Percentiles rank a stretch among this genome's conserved stretches.
These are phyloP conservation scores for Cadophora gregata DNA, from an alignment of 2,329 filamentous ascomycete genomes.

Conservation along the genomic window DNA sequence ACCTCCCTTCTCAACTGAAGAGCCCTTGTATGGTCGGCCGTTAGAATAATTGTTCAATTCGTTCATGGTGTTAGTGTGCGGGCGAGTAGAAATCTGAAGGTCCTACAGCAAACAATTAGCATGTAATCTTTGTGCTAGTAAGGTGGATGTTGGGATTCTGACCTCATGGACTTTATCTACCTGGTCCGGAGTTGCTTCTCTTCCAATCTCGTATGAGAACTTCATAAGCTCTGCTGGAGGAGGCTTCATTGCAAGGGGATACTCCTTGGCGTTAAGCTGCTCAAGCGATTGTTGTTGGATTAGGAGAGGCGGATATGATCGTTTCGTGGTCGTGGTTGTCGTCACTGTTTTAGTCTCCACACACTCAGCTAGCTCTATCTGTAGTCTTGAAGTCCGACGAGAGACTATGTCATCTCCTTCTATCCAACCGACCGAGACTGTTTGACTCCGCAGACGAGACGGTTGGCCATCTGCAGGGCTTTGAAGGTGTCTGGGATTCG, in stretches of 20 bases:
- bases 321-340: conserved; percentile 89
- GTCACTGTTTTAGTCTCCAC: conserved; percentile 78
- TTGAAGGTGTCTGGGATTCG: conserved; percentile 35
- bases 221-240: conserved; percentile 80
- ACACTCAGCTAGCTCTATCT: conserved; percentile 65
- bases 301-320: conserved; percentile 82
- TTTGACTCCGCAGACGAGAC: conserved; percentile 36
- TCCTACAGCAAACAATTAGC: conserved; percentile 5
- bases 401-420: conserved; percentile 37
- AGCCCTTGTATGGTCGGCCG: not conserved
- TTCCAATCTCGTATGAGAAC: conserved; percentile 75
- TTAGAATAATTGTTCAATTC: conserved; percentile 4
- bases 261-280: conserved; percentile 84
- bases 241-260: conserved; percentile 82
- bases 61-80: conserved; percentile 1
- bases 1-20: conserved; percentile 18
- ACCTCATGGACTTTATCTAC: conserved; percentile 17
- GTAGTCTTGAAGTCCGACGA: conserved; percentile 40
- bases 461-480: conserved; percentile 32
- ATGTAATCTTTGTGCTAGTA: not conserved
- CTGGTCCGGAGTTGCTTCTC: conserved; percentile 46
- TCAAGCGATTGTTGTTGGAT: conserved; percentile 70
- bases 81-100: not conserved
- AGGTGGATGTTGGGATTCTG: not conserved
- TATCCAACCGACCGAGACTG: conserved; percentile 40